Base-by-base conservation (phyloP, 169 alveolate genomes). In the Plasmodium billcollinsi region DNA sequence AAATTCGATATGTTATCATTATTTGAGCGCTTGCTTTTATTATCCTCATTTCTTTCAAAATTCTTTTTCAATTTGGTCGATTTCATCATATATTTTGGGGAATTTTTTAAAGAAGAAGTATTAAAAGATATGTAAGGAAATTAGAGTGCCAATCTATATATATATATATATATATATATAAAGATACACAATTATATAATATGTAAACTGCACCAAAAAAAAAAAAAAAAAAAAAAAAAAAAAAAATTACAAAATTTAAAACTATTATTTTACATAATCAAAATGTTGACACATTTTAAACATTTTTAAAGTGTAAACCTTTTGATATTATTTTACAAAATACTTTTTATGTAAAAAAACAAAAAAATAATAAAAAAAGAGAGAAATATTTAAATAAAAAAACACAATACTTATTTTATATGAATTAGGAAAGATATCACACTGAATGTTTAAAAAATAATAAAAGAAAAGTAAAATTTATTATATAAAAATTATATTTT, bases 51-150 rank as follows among this genome's bases (percentile, higher is more conserved):
- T 54, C 50, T 52, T 21, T 45, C 91, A 26, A 63, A 14, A 21
- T 14, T 15, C 50, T 50, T 67, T 70, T 71, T 83, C 67, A 78
- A 47, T 56, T 58, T 70, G 2, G 69, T 39, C 18, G 73, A 47
- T 20, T 83, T 83, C 86, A 83, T 67, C n/a, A 58, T 69, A 15
- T 66, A 50, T 20, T 20, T 54, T 50, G 50, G 56, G 8, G 47
- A 21, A 8, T 12, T 12, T 14, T 12, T 18, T 2, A 15, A 14
- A 56, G 15, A 56, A 14, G 8, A 56, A 15, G 24, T 12, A 56
- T 6, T 6, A 4, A 21, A 56, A 12, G 24, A 14, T 56, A 18
- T 14, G 0, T 6, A 56, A 14, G 24, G 1, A 56, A 56, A 56
- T 18, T 18, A 62, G 8, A 5, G 14, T 15, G 14, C 1, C 21